Base-by-base conservation (phyloP, 1,284 basidiomycete genomes). In the Austroboletus rostrupii region DNA sequence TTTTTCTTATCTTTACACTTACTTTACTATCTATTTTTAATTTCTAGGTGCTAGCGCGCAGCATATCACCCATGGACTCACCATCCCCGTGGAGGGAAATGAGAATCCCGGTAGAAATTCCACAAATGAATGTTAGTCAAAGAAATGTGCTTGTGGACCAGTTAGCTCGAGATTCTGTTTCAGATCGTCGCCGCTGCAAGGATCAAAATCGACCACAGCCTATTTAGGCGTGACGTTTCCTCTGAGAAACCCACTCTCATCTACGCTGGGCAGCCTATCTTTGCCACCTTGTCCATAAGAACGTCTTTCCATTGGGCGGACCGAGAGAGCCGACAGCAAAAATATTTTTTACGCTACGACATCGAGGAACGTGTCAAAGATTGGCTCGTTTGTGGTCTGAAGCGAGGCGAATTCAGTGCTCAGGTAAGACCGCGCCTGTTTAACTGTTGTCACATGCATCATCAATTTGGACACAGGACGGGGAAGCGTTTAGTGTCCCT, bases 331-430 rank as follows among this genome's bases (percentile, higher is more conserved):
- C 69, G 72, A 44, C 69, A 67, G 10, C 68, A 67, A 28, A 66
- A 68, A 40, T 84, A 83, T 60, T 61, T 68, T 32, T 77, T 93
- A 68, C 76, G 81, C 28, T 93, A 87, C 59, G 86, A 91, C 54
- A 73, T 93, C 10, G 83, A 88, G 53, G 87, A 90, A 55, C 76
- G 81, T 66, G 75, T 81, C 13, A 79, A 77, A 43, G 89, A 91
- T 57, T 93, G 90, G 90, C 72, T 92, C 3, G 79, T 93, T 13
- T 88, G 87, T 55, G 90, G 91, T 11, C 76, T 77, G 38, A 90
- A 90, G 65, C 78, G 83, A 44, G 91, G 89, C 1, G 85, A 89
- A 57, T 91, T 90, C 57, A 55, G 75, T 23, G 88, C 86, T 11
- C 76, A 70, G 67, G 88, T 87, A 58, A 12, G 47, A 42, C 21